A percentile compares a stretch with the other conserved stretches of the same genome.
Conservation (phyloP, 352 stramenopile species). For the Globisporangium lucens region DNA sequence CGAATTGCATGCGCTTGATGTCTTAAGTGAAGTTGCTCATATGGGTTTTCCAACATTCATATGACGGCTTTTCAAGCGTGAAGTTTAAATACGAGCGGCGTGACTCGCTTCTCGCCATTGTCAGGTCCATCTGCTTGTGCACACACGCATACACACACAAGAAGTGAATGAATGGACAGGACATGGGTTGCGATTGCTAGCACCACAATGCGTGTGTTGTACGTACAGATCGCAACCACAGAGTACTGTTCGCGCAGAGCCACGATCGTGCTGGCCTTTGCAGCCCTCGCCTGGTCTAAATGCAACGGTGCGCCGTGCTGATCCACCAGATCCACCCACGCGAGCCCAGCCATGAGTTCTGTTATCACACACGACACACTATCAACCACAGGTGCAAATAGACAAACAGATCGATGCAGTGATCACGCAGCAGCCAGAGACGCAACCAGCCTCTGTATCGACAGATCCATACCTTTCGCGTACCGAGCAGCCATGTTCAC, state of each 20-base stretch:
- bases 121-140: conserved; percentile 26
- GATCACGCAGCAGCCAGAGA: not conserved
- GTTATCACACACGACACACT: not conserved
- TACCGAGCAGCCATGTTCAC: conserved; percentile 40
- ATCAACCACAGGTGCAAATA: not conserved
- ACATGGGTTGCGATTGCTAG: not conserved
- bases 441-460: not conserved
- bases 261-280: conserved; percentile 38
- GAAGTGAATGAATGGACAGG: not conserved
- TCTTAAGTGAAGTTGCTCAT: not conserved
- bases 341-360: conserved; percentile 44
- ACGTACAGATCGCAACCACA: conserved; percentile 51
- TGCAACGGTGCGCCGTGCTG: conserved; percentile 38
- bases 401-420: not conserved
- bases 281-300: conserved; percentile 40
- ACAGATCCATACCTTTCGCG: conserved; percentile 39
- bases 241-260: conserved; percentile 44
- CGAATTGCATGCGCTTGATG: not conserved
- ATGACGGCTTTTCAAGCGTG: conserved; percentile 1
- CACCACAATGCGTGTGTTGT: too few relatives aligned
- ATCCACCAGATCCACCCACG: conserved; percentile 53
- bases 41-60: not conserved
- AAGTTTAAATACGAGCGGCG: conserved; percentile 30
- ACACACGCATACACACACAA: not conserved
- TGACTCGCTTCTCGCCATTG: conserved; percentile 31